Evolutionary conservation across 805 yeast genomes (phyloP), one percentile per base, ranked within the genome.

Genomic region (Saccharomyces jurei): DNA sequence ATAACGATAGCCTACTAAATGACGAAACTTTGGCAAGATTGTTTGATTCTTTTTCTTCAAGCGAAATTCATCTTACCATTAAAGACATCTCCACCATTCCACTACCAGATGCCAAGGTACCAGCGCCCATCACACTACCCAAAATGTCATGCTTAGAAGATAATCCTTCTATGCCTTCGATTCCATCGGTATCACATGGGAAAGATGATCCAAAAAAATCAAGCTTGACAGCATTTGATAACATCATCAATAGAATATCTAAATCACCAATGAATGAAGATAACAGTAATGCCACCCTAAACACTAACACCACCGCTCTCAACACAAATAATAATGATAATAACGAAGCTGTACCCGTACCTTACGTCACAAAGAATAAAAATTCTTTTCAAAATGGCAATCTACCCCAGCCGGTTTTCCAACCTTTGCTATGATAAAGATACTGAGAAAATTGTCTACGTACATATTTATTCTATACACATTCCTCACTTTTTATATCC

Each of bases 21-120:
- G 73, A 75, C 13, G 82, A 81, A 60, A 61, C 64, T 49, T 66
- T 81, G 46, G 79, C 79, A 30, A 74, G 72, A 47, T 61, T 78
- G n/a, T 77, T 81, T 59, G 70, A 63, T 54, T 63, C 63, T 28
- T 60, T 68, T 32, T 52, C 68, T 2, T 56, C 60, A 26, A 74
- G 72, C 21, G 66, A 70, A 31, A 70, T 79, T 27, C 71, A 70
- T 21, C 63, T 79, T 21, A 81, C 78, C 59, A 65, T 79, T 36
- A 70, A 64, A 27, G 67, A 64, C 22, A 21, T 54, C 17, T 50
- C 52, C 41, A 10, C 54, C 58, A 25, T 48, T 56, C n/a, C 49
- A 9, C 6, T 22, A n/a, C 49, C 14, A 26, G 49, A 46, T 22
- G 14, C 17, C 11, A 36, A 17, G 2, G 9, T 36, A 21, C 44